Base-by-base conservation (phyloP, 257 asterid species). In the Solanum tarijense region DNA sequence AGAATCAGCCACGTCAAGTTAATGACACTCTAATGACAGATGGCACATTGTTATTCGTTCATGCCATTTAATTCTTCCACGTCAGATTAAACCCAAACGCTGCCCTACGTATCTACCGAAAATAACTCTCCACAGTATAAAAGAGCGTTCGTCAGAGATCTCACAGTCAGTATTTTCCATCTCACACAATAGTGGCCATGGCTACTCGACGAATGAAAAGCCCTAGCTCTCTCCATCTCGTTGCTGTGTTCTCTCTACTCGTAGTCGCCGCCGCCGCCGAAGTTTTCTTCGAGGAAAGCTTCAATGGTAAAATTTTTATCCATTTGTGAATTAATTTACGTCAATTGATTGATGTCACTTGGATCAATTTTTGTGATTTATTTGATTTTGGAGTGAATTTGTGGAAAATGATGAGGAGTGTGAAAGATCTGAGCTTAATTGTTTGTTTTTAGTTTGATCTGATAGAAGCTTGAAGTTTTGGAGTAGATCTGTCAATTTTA, bases 251-350 rank as follows among this genome's bases (percentile, higher is more conserved):
- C 18, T 92, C 93, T 85, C 93, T 96, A 27, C 90, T 94, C 25
- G 75, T 96, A 71, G 92, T 92, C 58, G 68, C 89, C 66, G 89
- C 95, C 34, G 93, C 98, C 0, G 98, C 98, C 16, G 90, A 89
- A 83, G 96, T 96, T 9, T 90, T 97, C 92, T 97, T 96, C 90
- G 98, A 97, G 93, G 99, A 97, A 88, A 97, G 98, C 21, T 97
- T 97, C 68, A 90, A 92, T 29, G 99, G 99, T 97, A 93, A 23
- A 7, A 21, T 72, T 34, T 62, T 43, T 73, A 55, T 78, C 13
- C 38, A 1, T 13, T 81, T 84, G 46, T 35, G 11, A 58, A 41
- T 87, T 46, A 13, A 1, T 60, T 43, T 85, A 20, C 89, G 83
- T 34, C 23, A 85, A 82, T 82, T 71, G 83, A 31, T 66, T 20